phyloP scores from a whole-genome alignment of 176 grass and related monocot species.

The Oryza meyeriana region DNA sequence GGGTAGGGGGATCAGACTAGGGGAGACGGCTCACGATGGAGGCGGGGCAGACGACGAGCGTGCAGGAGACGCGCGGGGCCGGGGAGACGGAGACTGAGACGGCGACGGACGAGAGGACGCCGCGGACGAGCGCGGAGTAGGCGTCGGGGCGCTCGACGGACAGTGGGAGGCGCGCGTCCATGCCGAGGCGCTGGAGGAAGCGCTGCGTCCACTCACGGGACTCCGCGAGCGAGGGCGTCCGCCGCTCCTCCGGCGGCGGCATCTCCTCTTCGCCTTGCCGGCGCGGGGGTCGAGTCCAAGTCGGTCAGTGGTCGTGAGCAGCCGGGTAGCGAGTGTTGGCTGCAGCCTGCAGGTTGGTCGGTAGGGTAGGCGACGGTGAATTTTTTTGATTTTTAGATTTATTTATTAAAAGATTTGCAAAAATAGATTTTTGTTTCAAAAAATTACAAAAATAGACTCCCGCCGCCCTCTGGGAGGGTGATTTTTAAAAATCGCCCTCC shows the following conservation, averaged over 20 bases:
- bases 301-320: too few relatives aligned
- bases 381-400: too few relatives aligned
- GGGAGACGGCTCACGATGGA: conserved; percentile 5
- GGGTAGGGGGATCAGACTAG: too few relatives aligned
- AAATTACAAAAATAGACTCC: too few relatives aligned
- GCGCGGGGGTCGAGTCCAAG: background rate
- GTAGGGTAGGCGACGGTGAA: too few relatives aligned
- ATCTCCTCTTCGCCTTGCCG: background rate
- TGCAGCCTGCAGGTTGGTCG: too few relatives aligned
- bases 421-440: too few relatives aligned
- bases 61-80: conserved; percentile 32
- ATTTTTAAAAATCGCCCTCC: too few relatives aligned
- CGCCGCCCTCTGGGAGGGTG: too few relatives aligned
- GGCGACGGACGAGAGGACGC: conserved; percentile 23
- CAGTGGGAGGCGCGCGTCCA: conserved; percentile 14
- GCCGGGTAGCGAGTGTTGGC: too few relatives aligned
- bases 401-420: too few relatives aligned
- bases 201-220: background rate
- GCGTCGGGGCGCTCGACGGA: conserved; percentile 32
- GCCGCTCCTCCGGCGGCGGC: background rate
- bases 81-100: conserved; percentile 8
- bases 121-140: conserved; percentile 33
- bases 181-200: conserved; percentile 18
- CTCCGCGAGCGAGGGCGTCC: background rate
- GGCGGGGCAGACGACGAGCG: conserved; percentile 34